phyloP scores from a whole-genome alignment of 2,329 filamentous ascomycete species.

The Corinectria fuckeliana region DNA sequence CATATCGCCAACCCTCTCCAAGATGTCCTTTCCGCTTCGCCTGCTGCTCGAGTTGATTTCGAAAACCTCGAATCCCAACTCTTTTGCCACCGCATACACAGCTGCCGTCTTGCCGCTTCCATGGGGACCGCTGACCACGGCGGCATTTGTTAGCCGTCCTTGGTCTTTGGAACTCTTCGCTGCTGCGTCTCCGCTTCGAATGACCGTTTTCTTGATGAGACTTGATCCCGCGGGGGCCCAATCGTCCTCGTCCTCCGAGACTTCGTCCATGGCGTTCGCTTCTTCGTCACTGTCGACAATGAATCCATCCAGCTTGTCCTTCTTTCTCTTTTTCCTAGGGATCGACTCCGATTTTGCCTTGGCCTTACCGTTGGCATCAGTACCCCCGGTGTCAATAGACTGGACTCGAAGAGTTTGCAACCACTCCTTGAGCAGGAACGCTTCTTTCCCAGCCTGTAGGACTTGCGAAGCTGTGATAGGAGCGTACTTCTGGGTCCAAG shows the following conservation, averaged over 20 bases:
- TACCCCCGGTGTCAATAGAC: constrained; percentile 70
- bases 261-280: constrained; percentile 69
- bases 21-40: constrained; percentile 85
- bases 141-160: constrained; percentile 69
- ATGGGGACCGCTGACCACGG: constrained; percentile 87
- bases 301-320: constrained; percentile 80
- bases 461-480: constrained; percentile 73
- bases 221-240: constrained; percentile 48
- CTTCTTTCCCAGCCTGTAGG: constrained; percentile 76
- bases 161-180: constrained; percentile 50
- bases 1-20: constrained; percentile 96
- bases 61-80: constrained; percentile 92
- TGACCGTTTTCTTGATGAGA: constrained; percentile 58
- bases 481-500: constrained; percentile 88
- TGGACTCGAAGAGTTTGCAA: constrained; percentile 77
- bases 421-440: constrained; percentile 79
- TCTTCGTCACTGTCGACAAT: constrained; percentile 82
- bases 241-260: constrained; percentile 66
- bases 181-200: constrained; percentile 51
- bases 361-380: constrained; percentile 40
- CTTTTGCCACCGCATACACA: constrained; percentile 89
- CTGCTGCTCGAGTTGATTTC: constrained; percentile 88
- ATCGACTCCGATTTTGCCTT: constrained; percentile 39
- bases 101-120: constrained; percentile 94
- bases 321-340: constrained; percentile 69